Base-by-base conservation (phyloP, 768 basidiomycete species). In the Lentinula sp. region DNA sequence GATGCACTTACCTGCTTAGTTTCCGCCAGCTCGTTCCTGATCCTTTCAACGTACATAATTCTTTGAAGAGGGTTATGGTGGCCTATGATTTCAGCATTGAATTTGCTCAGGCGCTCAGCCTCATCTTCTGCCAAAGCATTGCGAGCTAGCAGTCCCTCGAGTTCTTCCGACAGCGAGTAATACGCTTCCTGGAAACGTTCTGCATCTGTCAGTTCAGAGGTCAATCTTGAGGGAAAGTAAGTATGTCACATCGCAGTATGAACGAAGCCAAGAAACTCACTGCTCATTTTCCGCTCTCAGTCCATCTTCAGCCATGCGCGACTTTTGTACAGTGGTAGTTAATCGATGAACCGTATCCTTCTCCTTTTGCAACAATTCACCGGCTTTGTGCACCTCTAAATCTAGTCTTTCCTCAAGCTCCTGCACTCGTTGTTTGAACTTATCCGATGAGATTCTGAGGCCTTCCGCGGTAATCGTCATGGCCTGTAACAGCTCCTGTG, bases 31-130 rank as follows among this genome's bases (percentile, higher is more conserved):
- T 96, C 93, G 60, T 81, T 76, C 39, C 94, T 80, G 57, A 97
- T 84, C 58, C 86, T 80, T 61, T 95, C 95, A 15, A 97, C 85
- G 65, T 96, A 95, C 70, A 86, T 78, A 66, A 97, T 93, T 62
- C 86, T 84, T 71, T 96, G 94, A 1, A 85, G 84, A 8, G 91
- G 89, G 68, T 95, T 95, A 37, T 82, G 80, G 69, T 95, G 93
- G 0, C 91, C 85, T 16, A 94, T 75, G 61, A 96, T 89, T 69
- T 94, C 86, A 0, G 91, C 89, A 64, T 95, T 95, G 74, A 93
- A 88, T 67, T 79, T 80, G 65, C 89, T 86, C 46, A 96, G 79
- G n/a, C 79, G 76, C 42, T 82, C 77, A 0, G 89, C 85, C 70
- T 96, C 95, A 45, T 86, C 86, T 67, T 94, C 88, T 6, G 91